phyloP scores from a whole-genome alignment of 495 filamentous ascomycete species.

The Tuber microsphaerosporum region DNA sequence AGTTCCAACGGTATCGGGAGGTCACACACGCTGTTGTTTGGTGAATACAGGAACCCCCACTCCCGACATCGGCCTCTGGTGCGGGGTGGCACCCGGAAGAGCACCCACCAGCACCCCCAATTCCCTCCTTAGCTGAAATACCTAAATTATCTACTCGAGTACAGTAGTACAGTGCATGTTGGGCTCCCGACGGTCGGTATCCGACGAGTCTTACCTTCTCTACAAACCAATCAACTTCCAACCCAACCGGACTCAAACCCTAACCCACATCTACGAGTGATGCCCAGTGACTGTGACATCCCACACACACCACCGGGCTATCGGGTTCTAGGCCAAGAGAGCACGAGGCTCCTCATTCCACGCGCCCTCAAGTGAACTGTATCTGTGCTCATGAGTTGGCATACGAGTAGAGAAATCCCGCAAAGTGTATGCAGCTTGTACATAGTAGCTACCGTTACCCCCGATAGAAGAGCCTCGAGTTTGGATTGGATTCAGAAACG shows the following conservation, averaged over 20 bases:
- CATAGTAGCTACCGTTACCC: background rate
- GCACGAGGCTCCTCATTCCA: background rate
- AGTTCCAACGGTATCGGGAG: background rate
- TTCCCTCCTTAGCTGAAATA: background rate
- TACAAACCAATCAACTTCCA: background rate
- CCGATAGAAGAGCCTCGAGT: background rate
- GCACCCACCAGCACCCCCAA: background rate
- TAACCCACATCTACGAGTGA: background rate
- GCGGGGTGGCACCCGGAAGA: background rate
- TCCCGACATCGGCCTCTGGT: background rate
- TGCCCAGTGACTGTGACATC: background rate
- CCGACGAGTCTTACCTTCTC: background rate
- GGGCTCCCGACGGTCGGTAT: background rate
- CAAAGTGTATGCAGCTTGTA: background rate
- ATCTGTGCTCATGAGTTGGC: background rate
- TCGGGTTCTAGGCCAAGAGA: background rate
- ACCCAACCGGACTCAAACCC: background rate
- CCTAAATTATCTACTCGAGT: background rate
- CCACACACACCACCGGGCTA: background rate
- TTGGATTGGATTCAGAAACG: background rate
- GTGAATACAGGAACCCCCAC: background rate
- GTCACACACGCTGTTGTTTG: background rate
- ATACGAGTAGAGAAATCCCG: background rate
- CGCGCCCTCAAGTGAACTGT: background rate
- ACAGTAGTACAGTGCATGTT: too few species aligned